Base-by-base conservation (phyloP, 2,329 filamentous ascomycete species). In the Fusarium albidum region DNA sequence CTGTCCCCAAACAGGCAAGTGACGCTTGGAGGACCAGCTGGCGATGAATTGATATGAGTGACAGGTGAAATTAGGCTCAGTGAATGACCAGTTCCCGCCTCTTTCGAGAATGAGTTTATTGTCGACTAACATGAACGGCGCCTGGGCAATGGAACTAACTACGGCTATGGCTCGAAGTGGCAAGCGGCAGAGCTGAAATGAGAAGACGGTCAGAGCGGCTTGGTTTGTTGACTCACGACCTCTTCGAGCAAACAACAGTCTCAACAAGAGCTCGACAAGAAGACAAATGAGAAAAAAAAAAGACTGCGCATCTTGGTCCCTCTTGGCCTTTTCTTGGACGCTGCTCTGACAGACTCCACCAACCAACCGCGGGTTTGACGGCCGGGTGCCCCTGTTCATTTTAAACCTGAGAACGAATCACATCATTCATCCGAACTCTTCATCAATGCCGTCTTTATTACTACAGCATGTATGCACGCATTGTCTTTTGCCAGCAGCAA, bases 321-420 rank as follows among this genome's bases (percentile, higher is more conserved):
- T n/a, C n/a, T 17, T 44, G 33, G 43, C 27, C 47, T 35, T 35
- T 44, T 39, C 40, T 37, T 51, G 32, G 40, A 33, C 27, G 27
- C 33, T 28, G 15, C 28, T 46, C n/a, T 38, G 40, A 43, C 53
- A 12, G 25, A 41, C 46, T 37, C 44, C 49, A 40, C 34, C 42
- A 49, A 29, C 42, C 49, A 42, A 44, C 12, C 33, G n/a, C 41
- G 34, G 35, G 42, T 51, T 21, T 28, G 41, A 33, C 32, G 33
- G 18, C 14, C 11, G 31, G 29, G 26, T 34, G 42, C 35, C 49
- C 53, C 44, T 45, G 37, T 46, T 59, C 43, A 49, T 50, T 39
- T 39, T 35, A 11, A 33, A 11, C 26, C 38, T 28, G 45, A 40
- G 45, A 48, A 48, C 45, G 45, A 48, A 40, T 40, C 45, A 48